Percentiles rank a stretch among this genome's conserved stretches.
These are phyloP conservation scores for Auriscalpium orientale DNA, from an alignment of 768 basidiomycete species.

Conservation along the genomic window DNA sequence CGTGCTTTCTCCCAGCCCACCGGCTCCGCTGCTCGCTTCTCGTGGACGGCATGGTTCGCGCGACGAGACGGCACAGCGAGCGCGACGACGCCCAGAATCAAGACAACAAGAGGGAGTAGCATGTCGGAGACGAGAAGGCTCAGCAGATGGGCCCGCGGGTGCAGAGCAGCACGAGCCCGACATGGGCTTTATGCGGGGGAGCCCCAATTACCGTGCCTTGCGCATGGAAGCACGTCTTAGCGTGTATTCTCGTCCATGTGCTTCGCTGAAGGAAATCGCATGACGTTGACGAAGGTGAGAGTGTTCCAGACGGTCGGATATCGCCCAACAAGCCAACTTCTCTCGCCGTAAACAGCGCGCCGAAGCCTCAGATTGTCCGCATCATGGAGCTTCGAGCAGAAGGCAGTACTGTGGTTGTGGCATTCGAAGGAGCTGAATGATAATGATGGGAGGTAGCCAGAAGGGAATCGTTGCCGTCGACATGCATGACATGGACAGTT, in stretches of 20 bases:
- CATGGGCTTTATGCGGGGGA: neutral
- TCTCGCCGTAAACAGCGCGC: no score
- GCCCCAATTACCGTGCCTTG: neutral
- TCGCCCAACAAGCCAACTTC: no score
- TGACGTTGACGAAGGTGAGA: no score
- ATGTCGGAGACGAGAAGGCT: neutral
- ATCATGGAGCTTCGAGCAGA: no score
- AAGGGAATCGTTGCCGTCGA: no score
- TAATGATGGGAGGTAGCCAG: no score
- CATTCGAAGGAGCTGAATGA: no score
- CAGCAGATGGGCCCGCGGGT: neutral
- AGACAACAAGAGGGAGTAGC: neutral
- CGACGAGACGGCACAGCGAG: conserved; percentile 13
- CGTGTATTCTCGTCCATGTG: neutral
- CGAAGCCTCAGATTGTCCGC: no score
- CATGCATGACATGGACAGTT: no score
- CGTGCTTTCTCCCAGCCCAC: conserved; percentile 25
- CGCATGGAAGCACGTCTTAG: neutral
- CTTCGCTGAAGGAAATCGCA: neutral
- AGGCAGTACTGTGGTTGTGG: no score
- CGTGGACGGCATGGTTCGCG: conserved; percentile 27
- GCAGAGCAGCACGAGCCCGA: neutral
- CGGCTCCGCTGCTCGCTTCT: conserved; percentile 30
- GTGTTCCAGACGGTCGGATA: no score
- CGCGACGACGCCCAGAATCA: conserved; percentile 13